phyloP scores from a whole-genome alignment of 163 green algal genomes.

The Scenedesmus sp. region DNA sequence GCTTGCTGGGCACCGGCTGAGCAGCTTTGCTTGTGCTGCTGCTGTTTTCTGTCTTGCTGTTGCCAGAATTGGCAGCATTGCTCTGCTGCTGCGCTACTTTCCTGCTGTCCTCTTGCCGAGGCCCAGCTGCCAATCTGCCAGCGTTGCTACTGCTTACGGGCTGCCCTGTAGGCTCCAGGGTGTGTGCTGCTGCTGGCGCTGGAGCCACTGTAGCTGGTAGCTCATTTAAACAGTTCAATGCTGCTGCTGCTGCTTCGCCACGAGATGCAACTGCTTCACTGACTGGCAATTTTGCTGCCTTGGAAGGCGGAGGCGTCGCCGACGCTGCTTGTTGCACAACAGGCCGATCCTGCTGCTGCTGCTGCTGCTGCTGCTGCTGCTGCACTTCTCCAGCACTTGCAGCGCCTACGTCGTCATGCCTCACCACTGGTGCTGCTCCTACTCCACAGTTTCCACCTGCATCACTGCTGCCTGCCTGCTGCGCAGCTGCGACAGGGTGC shows the following conservation, averaged over 20 bases:
- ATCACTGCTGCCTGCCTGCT: not conserved
- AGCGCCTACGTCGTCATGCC: not conserved
- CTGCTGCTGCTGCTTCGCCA: not conserved
- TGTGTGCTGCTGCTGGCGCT: not conserved
- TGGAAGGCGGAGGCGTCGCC: not conserved
- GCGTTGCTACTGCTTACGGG: not conserved
- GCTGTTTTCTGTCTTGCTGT: not conserved
- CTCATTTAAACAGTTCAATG: not conserved
- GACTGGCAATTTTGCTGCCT: not conserved
- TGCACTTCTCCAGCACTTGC: not conserved
- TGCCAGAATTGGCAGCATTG: not conserved
- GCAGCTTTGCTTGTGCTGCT: not conserved
- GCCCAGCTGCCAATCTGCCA: not conserved
- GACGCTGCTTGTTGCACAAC: not conserved
- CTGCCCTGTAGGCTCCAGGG: not conserved
- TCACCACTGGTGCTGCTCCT: not conserved
- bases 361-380: slow-evolving; percentile 4
- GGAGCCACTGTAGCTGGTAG: not conserved
- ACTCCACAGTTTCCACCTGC: not conserved
- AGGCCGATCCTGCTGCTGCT: not conserved
- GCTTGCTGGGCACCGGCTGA: not conserved
- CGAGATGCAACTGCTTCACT: not conserved
- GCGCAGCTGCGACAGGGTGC: not conserved
- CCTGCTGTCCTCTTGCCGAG: not conserved
- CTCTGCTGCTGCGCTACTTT: not conserved